A percentile compares a stretch with the other conserved stretches of the same genome.
These are phyloP conservation scores for Phytophthora cryptogea DNA, from an alignment of 352 stramenopile species.

Conservation along the genomic window DNA sequence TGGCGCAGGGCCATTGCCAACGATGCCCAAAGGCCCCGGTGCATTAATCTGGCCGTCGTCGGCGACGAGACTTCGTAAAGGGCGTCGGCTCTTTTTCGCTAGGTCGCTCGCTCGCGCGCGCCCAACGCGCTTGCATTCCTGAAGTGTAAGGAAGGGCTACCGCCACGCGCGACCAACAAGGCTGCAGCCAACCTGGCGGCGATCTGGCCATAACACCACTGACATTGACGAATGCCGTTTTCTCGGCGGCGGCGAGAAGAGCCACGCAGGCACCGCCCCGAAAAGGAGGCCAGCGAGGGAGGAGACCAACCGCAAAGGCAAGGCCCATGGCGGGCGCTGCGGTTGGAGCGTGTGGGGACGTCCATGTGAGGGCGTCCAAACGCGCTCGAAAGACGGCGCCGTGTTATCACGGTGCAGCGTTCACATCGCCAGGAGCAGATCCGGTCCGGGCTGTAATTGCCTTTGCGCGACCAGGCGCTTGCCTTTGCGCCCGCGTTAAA, in stretches of 20 bases:
- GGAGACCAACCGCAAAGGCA: constrained; percentile 5
- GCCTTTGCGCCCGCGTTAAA: constrained; percentile 16
- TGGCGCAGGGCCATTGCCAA: background rate
- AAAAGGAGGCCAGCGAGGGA: background rate
- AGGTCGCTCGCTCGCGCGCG: background rate
- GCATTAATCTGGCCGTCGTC: constrained; percentile 9
- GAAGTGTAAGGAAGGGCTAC: constrained; percentile 31
- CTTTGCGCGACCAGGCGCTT: constrained; percentile 5
- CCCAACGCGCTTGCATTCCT: constrained; percentile 24
- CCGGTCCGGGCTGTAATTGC: constrained; percentile 14
- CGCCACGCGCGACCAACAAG: constrained; percentile 12
- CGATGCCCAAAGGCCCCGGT: background rate
- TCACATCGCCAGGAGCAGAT: constrained; percentile 21
- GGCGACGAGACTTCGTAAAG: constrained; percentile 15
- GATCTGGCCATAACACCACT: constrained; percentile 1
- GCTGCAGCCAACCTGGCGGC: too few relatives aligned
- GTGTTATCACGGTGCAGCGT: constrained; percentile 26
- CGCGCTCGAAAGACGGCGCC: constrained; percentile 1
- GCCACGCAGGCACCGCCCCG: constrained; percentile 7
- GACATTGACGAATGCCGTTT: constrained; percentile 20
- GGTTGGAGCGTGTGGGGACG: too few relatives aligned
- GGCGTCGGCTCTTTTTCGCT: constrained; percentile 23
- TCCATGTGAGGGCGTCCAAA: constrained; percentile 7
- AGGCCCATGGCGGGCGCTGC: background rate
- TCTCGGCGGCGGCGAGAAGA: constrained; percentile 6